Evolutionary conservation across 345 rosid species (phyloP).

Genomic region (Brassica nigra): DNA sequence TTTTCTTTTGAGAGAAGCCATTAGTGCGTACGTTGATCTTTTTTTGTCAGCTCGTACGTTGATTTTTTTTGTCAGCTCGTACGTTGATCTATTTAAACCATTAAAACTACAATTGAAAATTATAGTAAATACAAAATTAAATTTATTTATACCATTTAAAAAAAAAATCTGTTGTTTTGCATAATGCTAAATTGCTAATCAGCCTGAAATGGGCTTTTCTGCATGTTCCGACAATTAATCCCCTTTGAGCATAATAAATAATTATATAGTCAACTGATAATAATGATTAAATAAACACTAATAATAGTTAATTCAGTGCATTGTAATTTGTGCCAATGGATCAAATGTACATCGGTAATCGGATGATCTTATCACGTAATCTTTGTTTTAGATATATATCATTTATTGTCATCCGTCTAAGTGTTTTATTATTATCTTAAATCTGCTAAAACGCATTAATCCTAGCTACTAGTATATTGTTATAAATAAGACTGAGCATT

Average conservation of each 20-base stretch:
- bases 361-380: constrained; percentile 35
- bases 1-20: too few species aligned
- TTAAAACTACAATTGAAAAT: neutral
- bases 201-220: neutral
- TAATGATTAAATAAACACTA: constrained; percentile 24
- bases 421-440: neutral
- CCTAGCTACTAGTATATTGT: too few species aligned
- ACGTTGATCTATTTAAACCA: neutral
- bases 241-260: constrained; percentile 1
- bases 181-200: neutral
- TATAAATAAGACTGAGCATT: too few species aligned
- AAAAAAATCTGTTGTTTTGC: neutral
- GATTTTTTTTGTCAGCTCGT: too few species aligned
- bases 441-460: too few species aligned
- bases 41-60: too few species aligned
- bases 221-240: neutral
- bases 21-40: too few species aligned
- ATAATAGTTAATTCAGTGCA: constrained; percentile 13
- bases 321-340: constrained; percentile 39
- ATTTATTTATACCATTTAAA: neutral
- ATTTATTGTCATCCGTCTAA: neutral
- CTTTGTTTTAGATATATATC: constrained; percentile 1
- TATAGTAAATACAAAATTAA: neutral
- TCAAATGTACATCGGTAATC: constrained; percentile 27
- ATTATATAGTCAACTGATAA: constrained; percentile 20